A percentile compares a stretch with the other conserved stretches of the same genome.
Conservation (phyloP, 1,284 basidiomycete genomes). For the Termitomyces sp. region DNA sequence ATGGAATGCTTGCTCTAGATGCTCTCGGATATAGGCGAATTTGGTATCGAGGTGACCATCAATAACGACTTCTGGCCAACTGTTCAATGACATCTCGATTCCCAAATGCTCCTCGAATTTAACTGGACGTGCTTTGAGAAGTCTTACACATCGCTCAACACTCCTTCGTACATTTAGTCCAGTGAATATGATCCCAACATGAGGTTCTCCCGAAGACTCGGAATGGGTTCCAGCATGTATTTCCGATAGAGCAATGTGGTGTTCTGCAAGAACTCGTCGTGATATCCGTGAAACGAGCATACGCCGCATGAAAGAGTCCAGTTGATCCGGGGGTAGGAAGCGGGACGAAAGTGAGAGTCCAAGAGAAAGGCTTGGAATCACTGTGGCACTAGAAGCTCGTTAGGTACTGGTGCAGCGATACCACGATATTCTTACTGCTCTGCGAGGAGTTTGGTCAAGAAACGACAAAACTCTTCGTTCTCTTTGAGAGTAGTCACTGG, state of each 20-base stretch:
- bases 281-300: slow-evolving; percentile 92
- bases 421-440: slow-evolving; percentile 58
- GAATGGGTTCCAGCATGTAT: slow-evolving; percentile 37
- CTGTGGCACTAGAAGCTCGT: slow-evolving; percentile 47
- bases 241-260: slow-evolving; percentile 81
- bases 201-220: slow-evolving; percentile 42
- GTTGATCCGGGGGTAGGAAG: slow-evolving; percentile 69
- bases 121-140: slow-evolving; percentile 51
- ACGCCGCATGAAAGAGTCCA: slow-evolving; percentile 86
- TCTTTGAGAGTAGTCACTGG: slow-evolving; percentile 69
- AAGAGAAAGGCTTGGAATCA: slow-evolving; percentile 74
- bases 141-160: slow-evolving; percentile 61
- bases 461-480: slow-evolving; percentile 75
- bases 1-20: slow-evolving; percentile 62
- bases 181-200: slow-evolving; percentile 87
- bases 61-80: slow-evolving; percentile 64
- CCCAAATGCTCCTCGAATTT: slow-evolving; percentile 37
- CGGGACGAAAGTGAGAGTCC: slow-evolving; percentile 76
- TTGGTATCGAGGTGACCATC: slow-evolving; percentile 71
- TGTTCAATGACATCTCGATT: slow-evolving; percentile 21
- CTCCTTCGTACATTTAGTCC: slow-evolving; percentile 66
- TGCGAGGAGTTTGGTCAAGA: slow-evolving; percentile 60
- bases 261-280: slow-evolving; percentile 82
- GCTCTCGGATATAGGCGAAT: slow-evolving; percentile 86
- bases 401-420: neutral